These are phyloP conservation scores for Colletotrichum endophyticum DNA, from an alignment of 2,329 filamentous ascomycete genomes.

Conservation along the genomic window DNA sequence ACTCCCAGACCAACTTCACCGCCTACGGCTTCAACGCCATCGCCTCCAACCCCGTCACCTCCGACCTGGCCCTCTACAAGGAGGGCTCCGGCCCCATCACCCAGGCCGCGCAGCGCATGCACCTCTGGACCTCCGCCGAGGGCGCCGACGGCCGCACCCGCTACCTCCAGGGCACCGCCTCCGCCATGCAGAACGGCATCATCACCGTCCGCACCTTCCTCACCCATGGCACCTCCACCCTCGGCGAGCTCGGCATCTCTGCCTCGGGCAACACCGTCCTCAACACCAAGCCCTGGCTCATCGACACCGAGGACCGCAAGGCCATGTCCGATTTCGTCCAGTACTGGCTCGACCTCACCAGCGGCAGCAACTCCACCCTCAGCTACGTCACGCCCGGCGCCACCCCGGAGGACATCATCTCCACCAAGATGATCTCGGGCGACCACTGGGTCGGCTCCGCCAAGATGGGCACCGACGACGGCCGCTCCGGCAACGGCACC, in stretches of 20 bases:
- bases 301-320: conserved; percentile 24
- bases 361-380: conserved; percentile 13
- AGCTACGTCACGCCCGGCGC: conserved; percentile 9
- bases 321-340: conserved; percentile 19
- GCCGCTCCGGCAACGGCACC: conserved; percentile 40
- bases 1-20: conserved; percentile 18
- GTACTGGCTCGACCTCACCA: conserved; percentile 17
- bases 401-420: conserved; percentile 13
- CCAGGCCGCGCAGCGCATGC: conserved; percentile 26
- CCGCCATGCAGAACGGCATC: conserved; percentile 19
- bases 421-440: conserved; percentile 9
- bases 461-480: conserved; percentile 52
- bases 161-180: conserved; percentile 28
- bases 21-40: conserved; percentile 21
- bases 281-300: conserved; percentile 24
- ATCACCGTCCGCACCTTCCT: conserved; percentile 25
- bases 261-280: conserved; percentile 26
- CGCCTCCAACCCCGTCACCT: conserved; percentile 5
- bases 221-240: conserved; percentile 27
- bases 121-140: conserved; percentile 26
- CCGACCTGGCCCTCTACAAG: conserved; percentile 24
- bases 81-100: conserved; percentile 25
- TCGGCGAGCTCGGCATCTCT: conserved; percentile 26
- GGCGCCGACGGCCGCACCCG: conserved; percentile 26
- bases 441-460: conserved; percentile 21